Base-by-base conservation (phyloP, 306 rosid genomes). In the Oemleria cerasiformis region DNA sequence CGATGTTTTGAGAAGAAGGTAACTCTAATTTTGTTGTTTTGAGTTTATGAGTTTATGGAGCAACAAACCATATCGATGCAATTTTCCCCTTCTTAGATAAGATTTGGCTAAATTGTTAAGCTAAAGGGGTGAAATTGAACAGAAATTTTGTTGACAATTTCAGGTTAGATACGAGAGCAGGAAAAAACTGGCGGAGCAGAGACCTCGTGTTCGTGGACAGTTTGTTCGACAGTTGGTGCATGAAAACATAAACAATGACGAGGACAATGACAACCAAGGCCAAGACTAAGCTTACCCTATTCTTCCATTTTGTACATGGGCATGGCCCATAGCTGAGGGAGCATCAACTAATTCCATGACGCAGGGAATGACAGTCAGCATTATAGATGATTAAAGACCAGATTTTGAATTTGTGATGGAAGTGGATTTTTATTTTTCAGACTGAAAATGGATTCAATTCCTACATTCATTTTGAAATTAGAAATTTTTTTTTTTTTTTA, bases 1-100 rank as follows among this genome's bases (percentile, higher is more conserved):
- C 78, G 88, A 71, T 81, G 88, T 74, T 84, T 78, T n/a, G 85
- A 84, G 81, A 84, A 84, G 63, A 81, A 76, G 88, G 88, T 81
- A 78, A 72, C 17, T 41, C 38, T 25, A 54, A 8, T 9, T 20
- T 19, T 61, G 48, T 43, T 34, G 57, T 51, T 47, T 17, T 20
- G 1, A 13, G 34, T 19, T 58, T 30, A 4, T 30, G 36, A 30
- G 36, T 30, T 30, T 30, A 30, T 30, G 36, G 3, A 30, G 36
- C 36, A 30, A 30, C 36, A 30, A 30, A 30, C 36, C 36, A 30
- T 14, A 8, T 11, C 20, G 0, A 4, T 17, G 21, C n/a, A 36
- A 61, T 61, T 17, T 17, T 9, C 17, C 17, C 39, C 67, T 41
- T 62, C 15, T 17, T n/a, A n/a, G n/a, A n/a, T n/a, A n/a, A n/a